These are phyloP conservation scores for Aplosporella prunicola DNA, from an alignment of 2,329 filamentous ascomycete genomes.

Conservation along the genomic window DNA sequence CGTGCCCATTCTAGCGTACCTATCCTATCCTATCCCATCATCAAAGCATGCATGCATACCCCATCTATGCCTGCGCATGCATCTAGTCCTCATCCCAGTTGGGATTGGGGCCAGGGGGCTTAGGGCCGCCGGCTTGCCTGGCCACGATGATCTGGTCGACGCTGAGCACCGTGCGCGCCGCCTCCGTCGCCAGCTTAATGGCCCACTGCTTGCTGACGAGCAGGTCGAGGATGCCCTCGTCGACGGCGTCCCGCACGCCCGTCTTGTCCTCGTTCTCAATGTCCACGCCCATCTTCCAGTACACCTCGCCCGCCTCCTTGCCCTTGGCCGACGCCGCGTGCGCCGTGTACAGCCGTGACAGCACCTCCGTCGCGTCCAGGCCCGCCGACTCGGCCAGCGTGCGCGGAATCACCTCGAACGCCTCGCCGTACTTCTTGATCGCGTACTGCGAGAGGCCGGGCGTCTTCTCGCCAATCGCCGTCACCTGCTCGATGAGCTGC, in stretches of 20 bases:
- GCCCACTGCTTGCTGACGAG: constrained; percentile 92
- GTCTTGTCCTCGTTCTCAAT: constrained; percentile 77
- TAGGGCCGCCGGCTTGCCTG: constrained; percentile 91
- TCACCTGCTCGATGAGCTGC: constrained; percentile 86
- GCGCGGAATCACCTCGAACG: constrained; percentile 92
- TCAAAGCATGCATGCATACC: no score
- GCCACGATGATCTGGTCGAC: constrained; percentile 99
- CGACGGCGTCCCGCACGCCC: constrained; percentile 75
- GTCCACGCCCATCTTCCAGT: constrained; percentile 88
- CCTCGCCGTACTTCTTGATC: constrained; percentile 94
- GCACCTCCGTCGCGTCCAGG: constrained; percentile 91
- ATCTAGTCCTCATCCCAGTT: constrained; percentile 59
- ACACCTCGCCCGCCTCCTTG: constrained; percentile 51
- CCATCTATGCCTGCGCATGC: no score
- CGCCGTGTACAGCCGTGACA: constrained; percentile 85
- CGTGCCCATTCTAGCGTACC: no score
- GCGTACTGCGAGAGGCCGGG: constrained; percentile 89
- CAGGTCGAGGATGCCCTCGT: constrained; percentile 85
- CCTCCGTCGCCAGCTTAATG: constrained; percentile 91
- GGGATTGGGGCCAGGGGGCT: constrained; percentile 89
- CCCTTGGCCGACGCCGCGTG: constrained; percentile 53
- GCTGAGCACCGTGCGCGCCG: constrained; percentile 83
- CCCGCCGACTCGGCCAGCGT: constrained; percentile 92
- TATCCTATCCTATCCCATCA: no score
- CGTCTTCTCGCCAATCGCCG: constrained; percentile 82